Evolutionary conservation across 2,329 filamentous ascomycete species (phyloP).

Genomic region (Aureobasidium sp.): DNA sequence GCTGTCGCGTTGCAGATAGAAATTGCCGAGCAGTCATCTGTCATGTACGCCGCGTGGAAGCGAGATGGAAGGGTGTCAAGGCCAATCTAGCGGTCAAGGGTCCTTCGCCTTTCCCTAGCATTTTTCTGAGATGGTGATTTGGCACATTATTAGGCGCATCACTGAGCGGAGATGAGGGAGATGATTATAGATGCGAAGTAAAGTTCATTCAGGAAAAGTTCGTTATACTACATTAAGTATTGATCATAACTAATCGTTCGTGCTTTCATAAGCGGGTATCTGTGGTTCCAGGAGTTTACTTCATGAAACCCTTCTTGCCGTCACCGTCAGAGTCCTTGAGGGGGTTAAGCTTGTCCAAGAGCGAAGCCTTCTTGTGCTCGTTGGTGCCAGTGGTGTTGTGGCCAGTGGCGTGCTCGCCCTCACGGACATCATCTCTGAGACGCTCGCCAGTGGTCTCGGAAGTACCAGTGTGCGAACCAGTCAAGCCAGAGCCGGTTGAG

Average conservation of each 20-base stretch:
- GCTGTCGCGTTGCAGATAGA: too few species aligned
- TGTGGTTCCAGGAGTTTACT: conserved; percentile 29
- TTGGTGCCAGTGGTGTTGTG: conserved; percentile 14
- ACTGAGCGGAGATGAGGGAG: not conserved
- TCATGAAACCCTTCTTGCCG: conserved; percentile 50
- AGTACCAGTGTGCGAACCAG: not conserved
- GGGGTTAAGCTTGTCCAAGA: conserved; percentile 51
- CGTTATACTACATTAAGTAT: conserved; percentile 15
- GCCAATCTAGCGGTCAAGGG: too few species aligned
- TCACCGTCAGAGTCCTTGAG: conserved; percentile 48
- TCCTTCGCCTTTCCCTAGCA: too few species aligned
- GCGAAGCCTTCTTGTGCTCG: conserved; percentile 37
- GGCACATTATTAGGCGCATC: not conserved
- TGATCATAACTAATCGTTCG: conserved; percentile 1
- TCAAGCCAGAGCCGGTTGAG: not conserved
- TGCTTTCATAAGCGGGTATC: not conserved
- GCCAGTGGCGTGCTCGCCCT: not conserved
- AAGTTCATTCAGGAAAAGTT: conserved; percentile 8
- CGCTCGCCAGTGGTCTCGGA: not conserved
- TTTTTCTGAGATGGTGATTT: too few species aligned
- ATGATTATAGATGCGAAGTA: conserved; percentile 4
- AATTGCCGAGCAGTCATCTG: not conserved
- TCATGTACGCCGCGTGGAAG: not conserved
- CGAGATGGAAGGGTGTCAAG: not conserved
- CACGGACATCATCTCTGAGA: not conserved